Evolutionary conservation across 345 rosid species (phyloP).

Genomic region (Brassica cretica): DNA sequence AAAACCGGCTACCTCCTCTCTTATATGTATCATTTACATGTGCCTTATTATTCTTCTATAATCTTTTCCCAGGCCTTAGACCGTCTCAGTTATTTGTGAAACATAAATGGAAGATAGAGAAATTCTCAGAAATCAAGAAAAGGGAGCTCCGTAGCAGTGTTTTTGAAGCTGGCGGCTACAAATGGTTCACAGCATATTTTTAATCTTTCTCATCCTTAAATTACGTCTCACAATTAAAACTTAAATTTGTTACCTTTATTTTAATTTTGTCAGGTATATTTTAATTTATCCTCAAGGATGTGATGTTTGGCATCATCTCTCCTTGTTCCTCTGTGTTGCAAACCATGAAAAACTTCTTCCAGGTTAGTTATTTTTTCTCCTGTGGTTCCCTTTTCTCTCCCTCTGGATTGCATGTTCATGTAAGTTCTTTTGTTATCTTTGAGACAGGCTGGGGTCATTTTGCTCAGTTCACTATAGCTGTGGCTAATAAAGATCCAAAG

Average conservation of each 20-base stretch:
- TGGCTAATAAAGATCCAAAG: constrained; percentile 81
- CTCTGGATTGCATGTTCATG: constrained; percentile 14
- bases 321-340: constrained; percentile 95
- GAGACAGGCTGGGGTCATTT: constrained; percentile 97
- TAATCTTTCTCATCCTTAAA: constrained; percentile 8
- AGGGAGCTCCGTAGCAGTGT: constrained; percentile 81
- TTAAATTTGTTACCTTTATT: background rate
- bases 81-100: constrained; percentile 84
- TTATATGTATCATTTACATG: background rate
- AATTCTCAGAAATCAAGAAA: constrained; percentile 85
- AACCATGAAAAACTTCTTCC: constrained; percentile 97
- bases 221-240: background rate
- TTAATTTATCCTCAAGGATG: constrained; percentile 98
- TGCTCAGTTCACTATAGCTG: constrained; percentile 99
- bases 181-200: constrained; percentile 60
- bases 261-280: constrained; percentile 67
- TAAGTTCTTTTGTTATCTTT: constrained; percentile 19
- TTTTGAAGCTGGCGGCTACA: constrained; percentile 94
- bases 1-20: background rate
- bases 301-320: constrained; percentile 95
- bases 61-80: constrained; percentile 56
- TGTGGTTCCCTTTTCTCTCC: background rate
- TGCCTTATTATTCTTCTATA: background rate
- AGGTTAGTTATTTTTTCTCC: constrained; percentile 51
- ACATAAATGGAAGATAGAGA: constrained; percentile 83